A percentile compares a stretch with the other conserved stretches of the same genome.
phyloP scores from a whole-genome alignment of 2,329 filamentous ascomycete genomes.

The Teratosphaeria nubilosa region DNA sequence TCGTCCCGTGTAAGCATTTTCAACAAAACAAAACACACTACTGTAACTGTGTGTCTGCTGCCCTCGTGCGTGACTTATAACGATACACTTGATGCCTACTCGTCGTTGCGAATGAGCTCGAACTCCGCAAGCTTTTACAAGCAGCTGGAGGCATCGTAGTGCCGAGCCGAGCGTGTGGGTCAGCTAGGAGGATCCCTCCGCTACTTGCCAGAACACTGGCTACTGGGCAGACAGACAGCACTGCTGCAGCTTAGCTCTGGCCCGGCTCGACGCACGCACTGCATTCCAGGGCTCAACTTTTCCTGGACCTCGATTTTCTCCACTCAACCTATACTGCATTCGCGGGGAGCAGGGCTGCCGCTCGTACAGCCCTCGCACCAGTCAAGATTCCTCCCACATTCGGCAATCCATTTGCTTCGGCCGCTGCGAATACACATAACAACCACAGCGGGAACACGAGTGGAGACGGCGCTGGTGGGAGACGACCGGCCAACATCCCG shows the following conservation, averaged over 20 bases:
- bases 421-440: constrained; percentile 27
- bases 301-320: background rate
- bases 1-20: background rate
- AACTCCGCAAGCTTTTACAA: no score
- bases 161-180: background rate
- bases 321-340: background rate
- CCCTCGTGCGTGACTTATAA: background rate
- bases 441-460: constrained; percentile 40
- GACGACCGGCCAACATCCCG: constrained; percentile 68
- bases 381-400: constrained; percentile 66
- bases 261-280: background rate
- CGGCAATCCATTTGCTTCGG: constrained; percentile 26
- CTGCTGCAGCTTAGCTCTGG: background rate
- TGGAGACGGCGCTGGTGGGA: background rate
- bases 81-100: background rate
- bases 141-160: no score
- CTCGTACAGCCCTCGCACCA: constrained; percentile 41
- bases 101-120: no score
- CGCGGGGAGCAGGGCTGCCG: background rate
- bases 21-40: background rate
- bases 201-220: background rate
- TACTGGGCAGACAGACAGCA: background rate
- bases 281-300: background rate
- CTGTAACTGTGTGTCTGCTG: background rate
- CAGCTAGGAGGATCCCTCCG: background rate